A percentile compares a stretch with the other conserved stretches of the same genome.
phyloP scores from a whole-genome alignment of 2,329 filamentous ascomycete species.

The Laburnicola sp. region DNA sequence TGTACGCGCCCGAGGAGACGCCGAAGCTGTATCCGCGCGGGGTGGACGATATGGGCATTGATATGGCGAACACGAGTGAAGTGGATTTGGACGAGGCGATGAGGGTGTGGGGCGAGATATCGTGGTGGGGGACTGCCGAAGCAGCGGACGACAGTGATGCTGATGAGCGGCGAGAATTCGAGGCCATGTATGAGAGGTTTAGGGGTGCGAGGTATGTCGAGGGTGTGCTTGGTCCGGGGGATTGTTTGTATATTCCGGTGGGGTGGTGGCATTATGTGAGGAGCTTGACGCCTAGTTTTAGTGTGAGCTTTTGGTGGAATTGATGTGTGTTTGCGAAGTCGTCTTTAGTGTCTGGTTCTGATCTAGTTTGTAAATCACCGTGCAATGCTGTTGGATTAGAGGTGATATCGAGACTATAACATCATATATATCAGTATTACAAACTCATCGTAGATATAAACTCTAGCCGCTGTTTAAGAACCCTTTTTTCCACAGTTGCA shows the following conservation, averaged over 20 bases:
- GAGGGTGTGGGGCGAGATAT: slow-evolving; percentile 50
- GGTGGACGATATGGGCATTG: slow-evolving; percentile 67
- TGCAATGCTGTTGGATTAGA: too few relatives aligned
- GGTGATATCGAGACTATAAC: too few relatives aligned
- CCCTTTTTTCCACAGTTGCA: too few relatives aligned
- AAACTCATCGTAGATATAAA: too few relatives aligned
- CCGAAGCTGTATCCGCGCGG: slow-evolving; percentile 63
- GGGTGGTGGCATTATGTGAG: slow-evolving; percentile 99
- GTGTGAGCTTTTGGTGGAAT: slow-evolving; percentile 89
- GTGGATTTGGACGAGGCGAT: slow-evolving; percentile 74
- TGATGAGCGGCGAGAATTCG: slow-evolving; percentile 24
- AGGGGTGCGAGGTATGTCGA: slow-evolving; percentile 69
- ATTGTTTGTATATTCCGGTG: slow-evolving; percentile 84
- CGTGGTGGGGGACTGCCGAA: slow-evolving; percentile 34
- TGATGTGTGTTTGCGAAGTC: too few relatives aligned
- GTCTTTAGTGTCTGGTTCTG: too few relatives aligned
- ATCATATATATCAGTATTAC: too few relatives aligned
- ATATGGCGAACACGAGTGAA: slow-evolving; percentile 88
- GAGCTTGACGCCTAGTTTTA: slow-evolving; percentile 83
- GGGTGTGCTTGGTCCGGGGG: slow-evolving; percentile 76
- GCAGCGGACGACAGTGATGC: slow-evolving; percentile 30
- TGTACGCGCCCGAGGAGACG: slow-evolving; percentile 73
- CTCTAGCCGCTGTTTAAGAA: too few relatives aligned
- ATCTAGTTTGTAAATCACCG: too few relatives aligned
- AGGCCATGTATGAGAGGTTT: slow-evolving; percentile 58